Evolutionary conservation across 169 alveolate species (phyloP).

Genomic region (Plasmodium coatneyi): DNA sequence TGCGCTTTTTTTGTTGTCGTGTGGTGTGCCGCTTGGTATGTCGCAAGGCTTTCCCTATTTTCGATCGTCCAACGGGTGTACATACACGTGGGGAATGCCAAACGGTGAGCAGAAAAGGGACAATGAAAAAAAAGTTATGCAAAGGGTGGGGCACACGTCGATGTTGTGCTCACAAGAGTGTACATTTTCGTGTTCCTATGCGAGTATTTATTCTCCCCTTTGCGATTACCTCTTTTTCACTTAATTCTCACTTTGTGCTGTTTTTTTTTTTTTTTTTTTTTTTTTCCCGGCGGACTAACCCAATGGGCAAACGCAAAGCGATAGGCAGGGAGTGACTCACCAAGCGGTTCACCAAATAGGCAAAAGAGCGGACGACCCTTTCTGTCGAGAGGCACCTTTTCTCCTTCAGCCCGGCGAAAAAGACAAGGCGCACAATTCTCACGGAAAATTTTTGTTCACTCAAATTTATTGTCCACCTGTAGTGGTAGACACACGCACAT

Average conservation of each 20-base stretch:
- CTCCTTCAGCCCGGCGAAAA: neutral
- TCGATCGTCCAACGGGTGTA: neutral
- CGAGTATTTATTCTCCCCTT: neutral
- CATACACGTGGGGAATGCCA: neutral
- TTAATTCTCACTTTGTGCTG: neutral
- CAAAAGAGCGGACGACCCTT: slow-evolving; percentile 1
- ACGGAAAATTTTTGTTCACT: neutral
- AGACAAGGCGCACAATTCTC: neutral
- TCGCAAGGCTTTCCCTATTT: neutral
- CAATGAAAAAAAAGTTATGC: neutral
- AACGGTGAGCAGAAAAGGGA: neutral
- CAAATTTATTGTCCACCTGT: neutral
- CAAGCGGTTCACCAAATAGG: neutral
- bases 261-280: neutral
- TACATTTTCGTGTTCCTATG: neutral
- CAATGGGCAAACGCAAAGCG: neutral
- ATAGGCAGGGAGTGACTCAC: neutral
- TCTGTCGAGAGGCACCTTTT: neutral
- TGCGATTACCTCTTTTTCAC: neutral
- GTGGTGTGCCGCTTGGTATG: neutral
- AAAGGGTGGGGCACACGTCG: neutral
- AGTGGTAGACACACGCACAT: neutral
- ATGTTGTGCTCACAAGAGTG: neutral
- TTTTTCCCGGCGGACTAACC: neutral
- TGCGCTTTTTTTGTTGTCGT: neutral